phyloP scores from a whole-genome alignment of 352 stramenopile species.

The Phytophthora kernoviae region DNA sequence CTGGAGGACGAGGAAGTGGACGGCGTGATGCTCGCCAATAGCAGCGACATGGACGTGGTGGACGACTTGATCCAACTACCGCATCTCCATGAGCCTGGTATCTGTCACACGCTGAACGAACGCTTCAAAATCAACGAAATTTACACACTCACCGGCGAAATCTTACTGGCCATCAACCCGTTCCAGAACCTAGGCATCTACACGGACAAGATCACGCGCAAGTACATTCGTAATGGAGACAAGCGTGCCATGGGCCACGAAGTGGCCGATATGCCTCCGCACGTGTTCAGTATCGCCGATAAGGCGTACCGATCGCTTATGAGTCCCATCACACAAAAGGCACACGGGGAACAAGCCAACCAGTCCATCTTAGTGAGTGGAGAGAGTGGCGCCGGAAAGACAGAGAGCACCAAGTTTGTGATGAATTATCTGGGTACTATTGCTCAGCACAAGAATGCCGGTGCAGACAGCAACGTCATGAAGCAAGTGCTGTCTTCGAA shows the following conservation, averaged over 20 bases:
- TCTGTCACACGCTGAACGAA: constrained; percentile 92
- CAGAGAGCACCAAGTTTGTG: constrained; percentile 96
- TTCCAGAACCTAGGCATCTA: constrained; percentile 90
- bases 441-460: constrained; percentile 55
- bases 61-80: constrained; percentile 94
- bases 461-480: constrained; percentile 81
- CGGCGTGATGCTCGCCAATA: constrained; percentile 78
- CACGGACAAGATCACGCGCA: constrained; percentile 86
- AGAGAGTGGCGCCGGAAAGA: constrained; percentile 95
- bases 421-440: constrained; percentile 96
- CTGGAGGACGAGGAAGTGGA: constrained; percentile 70
- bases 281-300: constrained; percentile 92
- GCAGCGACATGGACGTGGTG: constrained; percentile 86
- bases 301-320: constrained; percentile 87
- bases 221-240: constrained; percentile 86
- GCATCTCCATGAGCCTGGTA: constrained; percentile 94
- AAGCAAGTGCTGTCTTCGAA: constrained; percentile 97
- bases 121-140: constrained; percentile 94
- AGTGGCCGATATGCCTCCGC: constrained; percentile 81
- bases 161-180: constrained; percentile 88
- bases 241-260: constrained; percentile 70
- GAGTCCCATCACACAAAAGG: constrained; percentile 46
- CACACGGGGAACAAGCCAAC: constrained; percentile 54
- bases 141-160: constrained; percentile 91
- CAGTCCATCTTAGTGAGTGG: constrained; percentile 94